A percentile compares a stretch with the other conserved stretches of the same genome.
phyloP scores from a whole-genome alignment of 306 rosid genomes.

The Lagenaria siceraria region DNA sequence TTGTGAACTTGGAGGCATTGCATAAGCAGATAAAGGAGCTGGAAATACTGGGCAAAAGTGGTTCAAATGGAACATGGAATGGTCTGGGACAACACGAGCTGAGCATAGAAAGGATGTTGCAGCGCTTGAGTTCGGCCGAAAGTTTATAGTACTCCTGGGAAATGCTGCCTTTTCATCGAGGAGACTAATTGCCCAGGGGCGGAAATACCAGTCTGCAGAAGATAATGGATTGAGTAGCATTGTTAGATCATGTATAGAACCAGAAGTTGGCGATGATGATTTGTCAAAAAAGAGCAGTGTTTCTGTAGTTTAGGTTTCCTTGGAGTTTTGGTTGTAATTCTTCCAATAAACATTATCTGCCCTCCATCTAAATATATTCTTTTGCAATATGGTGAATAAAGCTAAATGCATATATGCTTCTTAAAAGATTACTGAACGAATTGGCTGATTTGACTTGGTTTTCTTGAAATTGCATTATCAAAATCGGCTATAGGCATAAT shows the following conservation, averaged over 20 bases:
- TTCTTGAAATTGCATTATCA: too few species aligned
- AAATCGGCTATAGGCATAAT: too few species aligned
- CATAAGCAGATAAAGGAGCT: slow-evolving; percentile 62
- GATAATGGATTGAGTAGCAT: neutral
- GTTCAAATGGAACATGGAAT: slow-evolving; percentile 36
- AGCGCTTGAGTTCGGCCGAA: slow-evolving; percentile 30
- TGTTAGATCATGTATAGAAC: neutral
- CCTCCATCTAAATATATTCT: neutral
- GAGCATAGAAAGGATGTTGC: slow-evolving; percentile 37
- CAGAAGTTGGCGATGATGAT: neutral
- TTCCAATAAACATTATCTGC: neutral
- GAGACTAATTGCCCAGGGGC: neutral
- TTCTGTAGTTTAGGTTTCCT: neutral
- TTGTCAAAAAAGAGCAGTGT: neutral
- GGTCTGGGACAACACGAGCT: slow-evolving; percentile 44
- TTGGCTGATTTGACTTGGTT: neutral
- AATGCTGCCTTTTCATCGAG: neutral
- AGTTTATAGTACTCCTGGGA: slow-evolving; percentile 8
- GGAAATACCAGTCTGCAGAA: neutral
- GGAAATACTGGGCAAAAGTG: slow-evolving; percentile 15
- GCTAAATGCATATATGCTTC: neutral
- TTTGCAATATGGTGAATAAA: neutral
- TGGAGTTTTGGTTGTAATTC: neutral
- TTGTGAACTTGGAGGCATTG: slow-evolving; percentile 77
- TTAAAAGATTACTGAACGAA: too few species aligned